These are phyloP conservation scores for Fusarium pseudonygamai DNA, from an alignment of 2,329 filamentous ascomycete species.

Conservation along the genomic window DNA sequence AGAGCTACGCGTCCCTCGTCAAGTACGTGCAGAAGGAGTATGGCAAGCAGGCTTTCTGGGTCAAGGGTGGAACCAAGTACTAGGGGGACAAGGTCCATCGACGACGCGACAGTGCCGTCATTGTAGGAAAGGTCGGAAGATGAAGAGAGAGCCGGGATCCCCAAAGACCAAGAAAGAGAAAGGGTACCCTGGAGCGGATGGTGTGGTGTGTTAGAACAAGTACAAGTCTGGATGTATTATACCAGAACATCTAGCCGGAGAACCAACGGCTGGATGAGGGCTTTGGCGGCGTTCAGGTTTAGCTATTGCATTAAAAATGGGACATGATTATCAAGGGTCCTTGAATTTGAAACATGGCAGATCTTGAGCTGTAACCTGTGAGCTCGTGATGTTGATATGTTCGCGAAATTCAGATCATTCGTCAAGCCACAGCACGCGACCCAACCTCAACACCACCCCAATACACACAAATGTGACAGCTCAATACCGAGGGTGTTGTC, in stretches of 20 bases:
- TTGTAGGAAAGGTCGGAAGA: background rate
- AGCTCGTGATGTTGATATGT: background rate
- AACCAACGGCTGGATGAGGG: conserved; percentile 44
- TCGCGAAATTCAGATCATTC: background rate
- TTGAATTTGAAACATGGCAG: conserved; percentile 22
- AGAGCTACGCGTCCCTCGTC: conserved; percentile 71
- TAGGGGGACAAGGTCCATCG: background rate
- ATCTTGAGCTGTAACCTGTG: conserved; percentile 3
- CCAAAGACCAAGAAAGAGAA: background rate
- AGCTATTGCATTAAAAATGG: conserved; percentile 45
- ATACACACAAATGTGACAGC: background rate
- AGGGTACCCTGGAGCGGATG: conserved; percentile 1
- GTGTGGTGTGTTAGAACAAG: conserved; percentile 33
- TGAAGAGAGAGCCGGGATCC: conserved; percentile 1
- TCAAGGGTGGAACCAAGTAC: conserved; percentile 50
- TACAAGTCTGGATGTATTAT: conserved; percentile 51
- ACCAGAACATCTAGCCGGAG: conserved; percentile 45
- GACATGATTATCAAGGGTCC: conserved; percentile 38
- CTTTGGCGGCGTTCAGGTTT: conserved; percentile 52
- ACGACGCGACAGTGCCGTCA: background rate
- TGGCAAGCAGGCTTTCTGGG: conserved; percentile 64
- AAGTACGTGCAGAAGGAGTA: conserved; percentile 75
- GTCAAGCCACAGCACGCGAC: background rate
- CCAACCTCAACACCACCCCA: background rate
- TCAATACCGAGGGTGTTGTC: background rate